These are phyloP conservation scores for Pseudocercospora eumusae DNA, from an alignment of 2,329 filamentous ascomycete species.

Conservation along the genomic window DNA sequence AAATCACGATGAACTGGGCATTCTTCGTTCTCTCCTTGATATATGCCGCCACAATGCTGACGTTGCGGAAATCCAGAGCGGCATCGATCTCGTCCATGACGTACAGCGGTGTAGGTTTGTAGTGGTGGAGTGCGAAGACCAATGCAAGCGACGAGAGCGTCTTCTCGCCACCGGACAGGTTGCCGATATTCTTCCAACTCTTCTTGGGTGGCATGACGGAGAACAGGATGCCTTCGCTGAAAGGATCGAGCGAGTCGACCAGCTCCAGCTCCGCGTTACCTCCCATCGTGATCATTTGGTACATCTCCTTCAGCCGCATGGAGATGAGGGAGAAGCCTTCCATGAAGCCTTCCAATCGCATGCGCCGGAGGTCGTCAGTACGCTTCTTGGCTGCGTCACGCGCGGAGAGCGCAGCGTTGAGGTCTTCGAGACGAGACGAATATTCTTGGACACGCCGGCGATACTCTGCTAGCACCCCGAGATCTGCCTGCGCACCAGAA, in stretches of 20 bases:
- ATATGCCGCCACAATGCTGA: slow-evolving; percentile 96
- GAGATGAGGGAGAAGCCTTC: slow-evolving; percentile 95
- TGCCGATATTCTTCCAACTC: slow-evolving; percentile 99
- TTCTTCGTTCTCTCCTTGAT: slow-evolving; percentile 99
- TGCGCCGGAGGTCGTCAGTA: slow-evolving; percentile 84
- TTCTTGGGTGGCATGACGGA: slow-evolving; percentile 99
- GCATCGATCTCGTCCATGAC: slow-evolving; percentile 99
- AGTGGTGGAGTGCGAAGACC: slow-evolving; percentile 98
- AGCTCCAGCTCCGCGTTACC: slow-evolving; percentile 97
- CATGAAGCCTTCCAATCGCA: slow-evolving; percentile 96
- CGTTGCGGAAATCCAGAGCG: slow-evolving; percentile 95
- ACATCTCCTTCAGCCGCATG: slow-evolving; percentile 96
- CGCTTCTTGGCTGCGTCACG: slow-evolving; percentile 89
- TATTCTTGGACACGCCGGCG: slow-evolving; percentile 83
- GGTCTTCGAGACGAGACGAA: slow-evolving; percentile 75
- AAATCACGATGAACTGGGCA: slow-evolving; percentile 98
- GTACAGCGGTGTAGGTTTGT: slow-evolving; percentile 95
- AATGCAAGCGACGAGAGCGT: slow-evolving; percentile 88
- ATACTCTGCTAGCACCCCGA: slow-evolving; percentile 86
- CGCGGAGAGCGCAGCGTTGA: slow-evolving; percentile 72
- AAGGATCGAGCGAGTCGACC: slow-evolving; percentile 93
- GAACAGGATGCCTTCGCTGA: slow-evolving; percentile 95
- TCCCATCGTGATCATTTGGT: slow-evolving; percentile 99
- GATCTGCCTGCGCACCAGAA: slow-evolving; percentile 77
- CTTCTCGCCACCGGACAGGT: slow-evolving; percentile 95